Percentiles rank a stretch among this genome's conserved stretches.
Conservation (phyloP, 176 grass and related monocot genomes). For the Microstegium vimineum region DNA sequence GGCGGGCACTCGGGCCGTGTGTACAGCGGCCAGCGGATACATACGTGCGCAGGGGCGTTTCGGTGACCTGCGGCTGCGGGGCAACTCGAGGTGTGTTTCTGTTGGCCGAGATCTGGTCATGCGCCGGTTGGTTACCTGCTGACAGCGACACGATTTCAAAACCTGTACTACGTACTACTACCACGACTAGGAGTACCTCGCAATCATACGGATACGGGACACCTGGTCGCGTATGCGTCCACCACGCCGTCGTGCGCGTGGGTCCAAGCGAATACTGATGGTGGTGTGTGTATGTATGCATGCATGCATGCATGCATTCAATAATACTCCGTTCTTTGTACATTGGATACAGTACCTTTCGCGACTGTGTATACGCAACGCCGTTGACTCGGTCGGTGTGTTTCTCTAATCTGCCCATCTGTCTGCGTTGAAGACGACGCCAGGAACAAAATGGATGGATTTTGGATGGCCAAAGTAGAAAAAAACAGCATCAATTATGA, state of each 20-base stretch:
- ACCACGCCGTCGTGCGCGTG: background rate
- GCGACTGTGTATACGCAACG: constrained; percentile 7
- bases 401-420: background rate
- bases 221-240: background rate
- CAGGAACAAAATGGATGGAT: background rate
- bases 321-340: background rate
- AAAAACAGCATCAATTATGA: too few relatives aligned
- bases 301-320: too few relatives aligned
- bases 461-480: too few relatives aligned
- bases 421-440: background rate
- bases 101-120: too few relatives aligned
- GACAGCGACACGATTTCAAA: background rate
- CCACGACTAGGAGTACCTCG: too few relatives aligned
- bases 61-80: too few relatives aligned
- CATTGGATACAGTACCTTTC: constrained; percentile 8
- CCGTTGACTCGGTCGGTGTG: background rate
- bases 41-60: too few relatives aligned
- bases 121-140: too few relatives aligned
- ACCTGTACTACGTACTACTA: background rate
- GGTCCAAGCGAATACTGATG: background rate
- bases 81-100: too few relatives aligned
- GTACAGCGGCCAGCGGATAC: too few relatives aligned
- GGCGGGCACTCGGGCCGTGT: too few relatives aligned
- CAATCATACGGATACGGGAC: constrained; percentile 11
- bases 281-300: background rate